Base-by-base conservation (phyloP, 208 protist genomes). In the Leptomonas seymouri region DNA sequence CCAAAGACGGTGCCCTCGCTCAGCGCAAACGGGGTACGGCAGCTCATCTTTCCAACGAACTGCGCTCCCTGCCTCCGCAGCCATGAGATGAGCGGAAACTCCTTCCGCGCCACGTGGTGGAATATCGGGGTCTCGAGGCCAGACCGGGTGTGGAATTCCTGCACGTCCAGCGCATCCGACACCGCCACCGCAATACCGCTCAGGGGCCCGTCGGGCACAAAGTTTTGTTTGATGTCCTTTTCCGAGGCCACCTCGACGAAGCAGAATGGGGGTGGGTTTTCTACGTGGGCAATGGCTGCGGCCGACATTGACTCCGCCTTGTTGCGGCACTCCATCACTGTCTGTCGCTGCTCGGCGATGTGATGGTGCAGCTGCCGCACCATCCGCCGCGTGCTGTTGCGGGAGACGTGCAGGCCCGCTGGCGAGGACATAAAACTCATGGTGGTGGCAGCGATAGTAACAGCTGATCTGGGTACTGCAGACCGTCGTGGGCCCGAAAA, bases 71-170 rank as follows among this genome's bases (percentile, higher is more conserved):
- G 86, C 9, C 81, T 75, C 11, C 86, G 85, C 51, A 96, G 71
- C 90, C 90, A 96, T 21, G 85, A 83, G 34, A 96, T 76, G n/a
- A 96, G 79, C 1, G 90, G 82, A 39, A 93, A 89, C 69, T 93
- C 87, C 25, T 78, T 77, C 16, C 76, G 72, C 16, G 71, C 81
- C 48, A 81, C 65, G 55, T 86, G 81, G 44, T 90, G 85, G 27
- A 86, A 67, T 57, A 89, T 64, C 34, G 83, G 77, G 11, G 87
- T 84, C 31, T 91, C 73, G 12, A 83, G 56, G 11, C 86, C 84
- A 44, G 79, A 86, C 55, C 84, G 77, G 15, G 85, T 92, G 63
- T 80, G 78, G 56, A 96, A 93, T 59, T 85, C 86, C 48, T 73
- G 76, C 68, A 92, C 86, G 61, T 91, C 85, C 7, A 96, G 72